phyloP scores from a whole-genome alignment of 75 land plant genomes.

The Cunninghamia lanceolata region DNA sequence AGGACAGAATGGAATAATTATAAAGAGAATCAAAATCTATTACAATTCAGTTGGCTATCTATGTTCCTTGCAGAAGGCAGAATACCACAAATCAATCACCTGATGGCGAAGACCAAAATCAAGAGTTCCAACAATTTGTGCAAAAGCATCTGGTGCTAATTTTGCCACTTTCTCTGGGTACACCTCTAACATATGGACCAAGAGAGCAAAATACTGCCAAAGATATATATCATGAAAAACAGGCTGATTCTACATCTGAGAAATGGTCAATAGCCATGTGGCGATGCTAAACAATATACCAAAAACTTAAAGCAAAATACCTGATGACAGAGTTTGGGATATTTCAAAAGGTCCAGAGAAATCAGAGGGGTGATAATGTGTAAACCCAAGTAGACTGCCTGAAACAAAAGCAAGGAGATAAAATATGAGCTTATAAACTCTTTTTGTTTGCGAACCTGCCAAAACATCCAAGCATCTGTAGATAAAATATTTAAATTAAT shows the following conservation, averaged over 20 bases:
- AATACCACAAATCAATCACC: slow-evolving; percentile 29
- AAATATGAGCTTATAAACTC: not conserved
- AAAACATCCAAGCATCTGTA: not conserved
- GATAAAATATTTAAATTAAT: not conserved
- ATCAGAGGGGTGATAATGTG: slow-evolving; percentile 91
- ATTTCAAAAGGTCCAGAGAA: slow-evolving; percentile 87
- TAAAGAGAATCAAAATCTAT: not conserved
- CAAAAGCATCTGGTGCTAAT: slow-evolving; percentile 64
- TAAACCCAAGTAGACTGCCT: slow-evolving; percentile 90
- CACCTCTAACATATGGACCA: slow-evolving; percentile 93
- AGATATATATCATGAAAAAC: not conserved
- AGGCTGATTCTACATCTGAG: not conserved
- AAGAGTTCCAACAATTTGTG: slow-evolving; percentile 67
- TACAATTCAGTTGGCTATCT: not conserved
- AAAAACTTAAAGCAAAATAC: slow-evolving; percentile 32
- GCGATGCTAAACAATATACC: not conserved
- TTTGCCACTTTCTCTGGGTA: slow-evolving; percentile 95
- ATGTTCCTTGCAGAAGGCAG: not conserved
- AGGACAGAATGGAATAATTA: not conserved
- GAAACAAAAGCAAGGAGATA: slow-evolving; percentile 16
- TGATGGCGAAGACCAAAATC: slow-evolving; percentile 90
- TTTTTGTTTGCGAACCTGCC: not conserved
- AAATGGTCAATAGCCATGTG: not conserved
- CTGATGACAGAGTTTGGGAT: slow-evolving; percentile 89
- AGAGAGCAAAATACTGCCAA: slow-evolving; percentile 83